Base-by-base conservation (phyloP, 495 filamentous ascomycete genomes). In the Aspergillus homomorphus region DNA sequence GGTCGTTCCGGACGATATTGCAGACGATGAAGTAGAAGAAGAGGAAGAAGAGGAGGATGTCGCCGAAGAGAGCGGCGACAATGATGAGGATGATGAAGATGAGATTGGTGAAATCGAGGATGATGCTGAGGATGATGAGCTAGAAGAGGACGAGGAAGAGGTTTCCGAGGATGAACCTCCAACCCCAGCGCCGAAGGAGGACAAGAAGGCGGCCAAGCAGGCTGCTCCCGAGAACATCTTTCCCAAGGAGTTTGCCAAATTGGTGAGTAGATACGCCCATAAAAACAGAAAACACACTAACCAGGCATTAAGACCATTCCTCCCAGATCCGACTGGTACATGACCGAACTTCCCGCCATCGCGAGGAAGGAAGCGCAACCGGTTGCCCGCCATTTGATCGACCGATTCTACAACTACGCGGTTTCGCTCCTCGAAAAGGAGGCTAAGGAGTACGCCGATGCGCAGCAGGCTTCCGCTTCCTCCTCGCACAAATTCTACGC, bases 401-500 rank as follows among this genome's bases (percentile, higher is more conserved):
- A 85, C n/a, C 85, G 85, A 45, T 70, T 98, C 19, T 87, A 94
- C 62, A 73, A 82, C 2, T 84, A 92, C 70, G 92, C 90, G 10
- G 83, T 86, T 45, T 77, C 78, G 3, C 75, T 97, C 18, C 78
- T 98, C 1, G 84, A 92, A 54, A 74, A 83, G 24, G 94, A 98
- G 74, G 81, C 80, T 70, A 72, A 82, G 45, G 60, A 87, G 72
- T 88, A 91, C 69, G 71, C 75, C 10, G 71, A 74, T 41, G 72
- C 80, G 65, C 61, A 81, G 62, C 62, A 80, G 54, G 70, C 76
- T 10, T 79, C 80, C 1, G 75, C 82, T 21, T 88, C 89, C 44
- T 96, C 94, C 1, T 89, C 92, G 10, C 87, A 92, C 67, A 94
- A 89, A 71, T 98, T 98, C 78, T 85, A 97, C 76, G 89, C 89